A percentile compares a stretch with the other conserved stretches of the same genome.
These are phyloP conservation scores for Anthoceros angustus DNA, from an alignment of 225 moss, liverwort and hornwort species.

Conservation along the genomic window DNA sequence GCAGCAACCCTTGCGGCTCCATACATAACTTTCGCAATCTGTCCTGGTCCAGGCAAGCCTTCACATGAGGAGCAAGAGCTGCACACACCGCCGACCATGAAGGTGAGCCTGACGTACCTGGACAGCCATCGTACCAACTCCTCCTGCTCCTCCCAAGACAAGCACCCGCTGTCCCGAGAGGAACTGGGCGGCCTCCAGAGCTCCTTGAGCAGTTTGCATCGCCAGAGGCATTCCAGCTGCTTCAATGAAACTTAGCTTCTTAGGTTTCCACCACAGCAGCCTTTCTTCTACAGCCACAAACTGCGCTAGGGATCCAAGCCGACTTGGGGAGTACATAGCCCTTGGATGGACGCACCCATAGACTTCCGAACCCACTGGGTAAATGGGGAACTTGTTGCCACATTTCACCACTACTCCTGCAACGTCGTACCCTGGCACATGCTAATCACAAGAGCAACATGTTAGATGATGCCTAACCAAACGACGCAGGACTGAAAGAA, in stretches of 20 bases:
- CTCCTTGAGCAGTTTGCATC: background rate
- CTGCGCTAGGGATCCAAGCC: background rate
- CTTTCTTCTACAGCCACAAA: background rate
- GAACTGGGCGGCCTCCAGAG: background rate
- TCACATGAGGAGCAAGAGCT: background rate
- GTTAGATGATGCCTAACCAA: background rate
- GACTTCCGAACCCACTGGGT: background rate
- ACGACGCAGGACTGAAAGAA: background rate
- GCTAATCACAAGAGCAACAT: background rate
- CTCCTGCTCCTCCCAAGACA: background rate
- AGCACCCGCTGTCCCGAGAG: background rate
- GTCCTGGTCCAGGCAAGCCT: background rate
- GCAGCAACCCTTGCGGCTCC: background rate
- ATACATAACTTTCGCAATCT: background rate
- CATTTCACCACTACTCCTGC: conserved; percentile 3
- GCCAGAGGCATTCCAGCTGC: conserved; percentile 1
- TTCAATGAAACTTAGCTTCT: conserved; percentile 2
- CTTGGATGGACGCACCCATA: background rate
- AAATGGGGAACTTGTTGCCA: background rate
- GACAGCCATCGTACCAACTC: conserved; percentile 1
- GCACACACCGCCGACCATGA: too few relatives aligned
- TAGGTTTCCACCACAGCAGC: background rate
- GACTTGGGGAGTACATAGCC: background rate
- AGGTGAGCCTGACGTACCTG: background rate
- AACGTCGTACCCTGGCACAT: conserved; percentile 2